Evolutionary conservation across 371 early-diverging fungal species (phyloP).

Genomic region (Mucor saturninus): DNA sequence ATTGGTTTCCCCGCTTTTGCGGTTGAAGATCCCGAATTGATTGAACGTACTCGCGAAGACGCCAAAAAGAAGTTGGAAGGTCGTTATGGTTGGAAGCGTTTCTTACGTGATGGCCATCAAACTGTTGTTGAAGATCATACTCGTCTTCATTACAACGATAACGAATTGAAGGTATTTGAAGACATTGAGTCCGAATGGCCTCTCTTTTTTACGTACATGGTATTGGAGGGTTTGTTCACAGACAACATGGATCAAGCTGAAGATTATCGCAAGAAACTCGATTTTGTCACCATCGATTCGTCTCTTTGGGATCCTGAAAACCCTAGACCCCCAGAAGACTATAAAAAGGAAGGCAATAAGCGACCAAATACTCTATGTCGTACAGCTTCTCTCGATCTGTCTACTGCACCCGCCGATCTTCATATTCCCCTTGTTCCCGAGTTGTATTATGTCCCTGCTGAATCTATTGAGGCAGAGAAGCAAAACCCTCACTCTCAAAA

Average conservation of each 20-base stretch:
- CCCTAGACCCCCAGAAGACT: conserved; percentile 34
- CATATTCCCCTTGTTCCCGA: conserved; percentile 73
- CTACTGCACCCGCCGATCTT: conserved; percentile 21
- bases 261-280: conserved; percentile 71
- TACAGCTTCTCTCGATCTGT: conserved; percentile 25
- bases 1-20: conserved; percentile 94
- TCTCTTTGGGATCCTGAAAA: conserved; percentile 50
- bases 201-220: conserved; percentile 88
- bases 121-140: conserved; percentile 79
- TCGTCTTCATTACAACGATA: conserved; percentile 83
- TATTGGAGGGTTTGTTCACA: conserved; percentile 82
- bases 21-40: conserved; percentile 69
- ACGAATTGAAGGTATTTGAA: conserved; percentile 87
- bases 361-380: conserved; percentile 21
- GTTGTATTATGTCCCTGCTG: conserved; percentile 81
- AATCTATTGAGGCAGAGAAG: conserved; percentile 77
- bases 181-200: conserved; percentile 93
- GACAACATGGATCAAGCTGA: conserved; percentile 72
- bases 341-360: conserved; percentile 27
- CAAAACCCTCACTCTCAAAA: conserved; percentile 74
- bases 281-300: conserved; percentile 76
- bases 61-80: conserved; percentile 87
- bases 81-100: conserved; percentile 86
- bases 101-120: conserved; percentile 91
- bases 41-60: conserved; percentile 71